phyloP scores from a whole-genome alignment of 2,329 filamentous ascomycete genomes.

The Diaporthe ampelina region DNA sequence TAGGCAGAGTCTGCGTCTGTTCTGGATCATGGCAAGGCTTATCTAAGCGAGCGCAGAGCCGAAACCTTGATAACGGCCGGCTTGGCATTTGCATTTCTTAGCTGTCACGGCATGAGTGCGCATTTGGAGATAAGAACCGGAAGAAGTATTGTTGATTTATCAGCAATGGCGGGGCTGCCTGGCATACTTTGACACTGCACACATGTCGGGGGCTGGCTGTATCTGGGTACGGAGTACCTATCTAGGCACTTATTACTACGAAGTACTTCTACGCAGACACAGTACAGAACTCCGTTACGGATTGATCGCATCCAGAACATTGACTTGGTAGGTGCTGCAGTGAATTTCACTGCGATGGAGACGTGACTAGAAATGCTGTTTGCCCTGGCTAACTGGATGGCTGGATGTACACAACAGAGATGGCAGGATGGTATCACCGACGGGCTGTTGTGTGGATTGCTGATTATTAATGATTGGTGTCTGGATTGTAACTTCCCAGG shows the following conservation, averaged over 20 bases:
- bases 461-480: slow-evolving; percentile 1
- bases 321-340: neutral
- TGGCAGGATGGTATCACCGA: too few relatives aligned
- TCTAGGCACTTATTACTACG: neutral
- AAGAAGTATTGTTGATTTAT: slow-evolving; percentile 26
- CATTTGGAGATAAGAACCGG: neutral
- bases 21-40: slow-evolving; percentile 13
- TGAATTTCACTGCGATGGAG: neutral
- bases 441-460: neutral
- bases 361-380: neutral
- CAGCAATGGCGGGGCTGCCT: slow-evolving; percentile 16
- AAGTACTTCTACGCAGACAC: neutral
- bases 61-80: neutral
- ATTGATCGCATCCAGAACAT: too few relatives aligned
- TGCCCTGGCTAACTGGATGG: too few relatives aligned
- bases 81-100: slow-evolving; percentile 25
- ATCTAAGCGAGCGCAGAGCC: slow-evolving; percentile 32
- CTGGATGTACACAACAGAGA: neutral
- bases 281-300: neutral
- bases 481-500: neutral
- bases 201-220: neutral
- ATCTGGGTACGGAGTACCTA: too few relatives aligned
- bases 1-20: neutral
- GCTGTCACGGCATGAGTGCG: neutral
- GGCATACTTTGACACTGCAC: neutral